Base-by-base conservation (phyloP, 2,329 filamentous ascomycete genomes). In the Botrytis cinerea region DNA sequence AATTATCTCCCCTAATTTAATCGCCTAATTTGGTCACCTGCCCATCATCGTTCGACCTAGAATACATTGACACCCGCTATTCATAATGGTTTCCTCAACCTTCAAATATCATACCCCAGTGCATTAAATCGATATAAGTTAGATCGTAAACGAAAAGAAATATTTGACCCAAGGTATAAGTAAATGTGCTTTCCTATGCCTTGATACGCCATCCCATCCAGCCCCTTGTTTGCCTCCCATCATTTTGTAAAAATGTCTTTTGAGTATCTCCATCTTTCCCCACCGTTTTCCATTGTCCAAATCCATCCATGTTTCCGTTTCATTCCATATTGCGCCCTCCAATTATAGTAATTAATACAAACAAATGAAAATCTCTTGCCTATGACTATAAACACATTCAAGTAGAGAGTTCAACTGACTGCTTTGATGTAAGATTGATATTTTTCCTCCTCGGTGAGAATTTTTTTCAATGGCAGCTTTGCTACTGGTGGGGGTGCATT, bases 351-450 rank as follows among this genome's bases (percentile, higher is more conserved):
- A 16, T 62, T 62, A 62, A 43, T 57, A 69, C 66, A 69, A 57
- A 69, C 35, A 69, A 69, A 69, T 43, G n/a, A 69, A 69, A 57
- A n/a, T 20, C 7, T 8, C 45, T 51, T 51, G 35, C 46, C n/a
- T 59, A 48, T 70, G 16, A 25, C 25, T 57, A 45, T 45, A 32
- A 35, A 38, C n/a, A 12, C 22, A 45, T 32, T 57, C 48, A 28
- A 25, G 9, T 57, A 45, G 51, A 54, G 20, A 54, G 22, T 66
- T 67, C 25, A 40, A 59, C 22, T 70, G 40, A 80, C 75, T 18
- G 76, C 74, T 14, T 73, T 70, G 63, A 87, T 85, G 61, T 86
- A 86, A 71, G 75, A 82, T 76, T 85, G 83, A 77, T 86, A 86
- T 74, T 84, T 82, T 73, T 85, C 84, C 57, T 86, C 84, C 40